Percentiles rank a stretch among this genome's conserved stretches.
phyloP scores from a whole-genome alignment of 257 asterid species.

The Salvia hispanica region DNA sequence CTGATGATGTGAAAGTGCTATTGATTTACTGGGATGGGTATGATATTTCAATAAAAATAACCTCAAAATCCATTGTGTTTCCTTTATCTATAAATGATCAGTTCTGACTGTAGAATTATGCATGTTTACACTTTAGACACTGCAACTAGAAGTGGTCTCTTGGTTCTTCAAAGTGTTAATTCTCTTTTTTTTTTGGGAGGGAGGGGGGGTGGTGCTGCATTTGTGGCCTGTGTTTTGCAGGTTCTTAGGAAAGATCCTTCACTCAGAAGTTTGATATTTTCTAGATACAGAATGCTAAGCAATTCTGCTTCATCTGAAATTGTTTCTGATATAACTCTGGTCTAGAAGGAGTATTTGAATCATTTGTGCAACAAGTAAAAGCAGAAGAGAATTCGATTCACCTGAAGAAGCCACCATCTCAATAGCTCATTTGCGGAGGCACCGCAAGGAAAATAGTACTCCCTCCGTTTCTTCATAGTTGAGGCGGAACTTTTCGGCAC shows the following conservation, averaged over 20 bases:
- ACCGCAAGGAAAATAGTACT: slow-evolving; percentile 67
- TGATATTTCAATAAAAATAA: slow-evolving; percentile 2
- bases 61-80: background rate
- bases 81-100: background rate
- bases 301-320: slow-evolving; percentile 67
- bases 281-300: slow-evolving; percentile 63
- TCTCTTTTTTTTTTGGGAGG: slow-evolving; percentile 19
- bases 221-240: slow-evolving; percentile 53
- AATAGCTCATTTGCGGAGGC: slow-evolving; percentile 69
- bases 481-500: no score
- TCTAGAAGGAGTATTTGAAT: slow-evolving; percentile 66
- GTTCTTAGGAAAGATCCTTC: slow-evolving; percentile 62
- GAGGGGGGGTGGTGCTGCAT: slow-evolving; percentile 37
- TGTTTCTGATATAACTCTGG: slow-evolving; percentile 62
- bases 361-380: slow-evolving; percentile 57
- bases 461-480: no score
- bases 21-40: slow-evolving; percentile 11
- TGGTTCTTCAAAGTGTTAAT: slow-evolving; percentile 23
- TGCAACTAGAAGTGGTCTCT: slow-evolving; percentile 14
- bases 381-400: slow-evolving; percentile 70
- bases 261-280: slow-evolving; percentile 58
- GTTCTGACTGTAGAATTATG: slow-evolving; percentile 17
- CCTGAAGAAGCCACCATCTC: slow-evolving; percentile 83
- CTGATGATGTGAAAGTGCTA: slow-evolving; percentile 19
- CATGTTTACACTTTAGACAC: background rate